Evolutionary conservation across 2,329 filamentous ascomycete species (phyloP).

Genomic region (Cytospora piceae): DNA sequence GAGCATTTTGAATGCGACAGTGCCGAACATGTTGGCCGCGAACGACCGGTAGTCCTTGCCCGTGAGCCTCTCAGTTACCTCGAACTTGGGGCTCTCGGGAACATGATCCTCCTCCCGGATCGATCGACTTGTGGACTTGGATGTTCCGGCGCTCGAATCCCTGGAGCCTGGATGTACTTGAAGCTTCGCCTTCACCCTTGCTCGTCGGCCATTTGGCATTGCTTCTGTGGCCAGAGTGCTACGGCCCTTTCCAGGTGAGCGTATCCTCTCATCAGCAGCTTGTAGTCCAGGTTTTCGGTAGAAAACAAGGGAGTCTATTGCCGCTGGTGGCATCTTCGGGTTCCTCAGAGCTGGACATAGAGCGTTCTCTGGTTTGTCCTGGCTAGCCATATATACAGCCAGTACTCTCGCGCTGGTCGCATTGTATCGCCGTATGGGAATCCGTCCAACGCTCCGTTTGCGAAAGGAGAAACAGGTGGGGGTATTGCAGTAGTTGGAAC

Average conservation of each 20-base stretch:
- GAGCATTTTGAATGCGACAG: slow-evolving; percentile 69
- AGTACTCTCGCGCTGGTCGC: slow-evolving; percentile 80
- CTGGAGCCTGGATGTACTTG: slow-evolving; percentile 21
- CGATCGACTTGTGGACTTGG: slow-evolving; percentile 10
- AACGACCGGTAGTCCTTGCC: slow-evolving; percentile 64
- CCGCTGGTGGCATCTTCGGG: slow-evolving; percentile 48
- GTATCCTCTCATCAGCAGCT: slow-evolving; percentile 21
- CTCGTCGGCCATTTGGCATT: slow-evolving; percentile 11
- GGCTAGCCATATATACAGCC: slow-evolving; percentile 78
- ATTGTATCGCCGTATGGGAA: slow-evolving; percentile 77
- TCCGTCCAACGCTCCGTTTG: slow-evolving; percentile 66
- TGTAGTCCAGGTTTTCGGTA: slow-evolving; percentile 36
- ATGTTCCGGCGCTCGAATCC: slow-evolving; percentile 8
- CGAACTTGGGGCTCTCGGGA: slow-evolving; percentile 37
- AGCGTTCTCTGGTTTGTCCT: slow-evolving; percentile 73
- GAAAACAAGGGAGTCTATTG: slow-evolving; percentile 54
- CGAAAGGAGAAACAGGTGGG: slow-evolving; percentile 82
- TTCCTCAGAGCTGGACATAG: slow-evolving; percentile 62
- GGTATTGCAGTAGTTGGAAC: slow-evolving; percentile 68
- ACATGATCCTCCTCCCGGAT: slow-evolving; percentile 2
- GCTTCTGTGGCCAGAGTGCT: neutral
- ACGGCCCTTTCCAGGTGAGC: slow-evolving; percentile 33
- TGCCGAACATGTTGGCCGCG: slow-evolving; percentile 66
- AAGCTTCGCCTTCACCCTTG: slow-evolving; percentile 25
- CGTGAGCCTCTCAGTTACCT: slow-evolving; percentile 49